These are phyloP conservation scores for Penicillium turbatum DNA, from an alignment of 495 filamentous ascomycete genomes.

Conservation along the genomic window DNA sequence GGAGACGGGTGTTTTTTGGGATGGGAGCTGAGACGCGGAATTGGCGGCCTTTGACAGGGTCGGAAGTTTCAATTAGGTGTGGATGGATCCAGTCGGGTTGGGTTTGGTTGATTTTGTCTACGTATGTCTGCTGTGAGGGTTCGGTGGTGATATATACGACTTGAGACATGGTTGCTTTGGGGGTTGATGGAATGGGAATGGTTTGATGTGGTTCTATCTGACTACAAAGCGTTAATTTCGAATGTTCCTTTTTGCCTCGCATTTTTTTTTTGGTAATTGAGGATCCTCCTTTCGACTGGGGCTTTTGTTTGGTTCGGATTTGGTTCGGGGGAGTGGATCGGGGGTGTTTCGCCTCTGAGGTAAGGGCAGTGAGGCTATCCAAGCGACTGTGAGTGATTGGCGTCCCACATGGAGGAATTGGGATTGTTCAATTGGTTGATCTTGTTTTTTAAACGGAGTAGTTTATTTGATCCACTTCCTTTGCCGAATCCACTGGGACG, in stretches of 20 bases:
- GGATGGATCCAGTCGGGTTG: slow-evolving; percentile 34
- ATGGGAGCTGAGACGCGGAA: slow-evolving; percentile 28
- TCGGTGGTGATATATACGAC: slow-evolving; percentile 24
- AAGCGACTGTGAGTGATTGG: slow-evolving; percentile 22
- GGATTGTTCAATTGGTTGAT: background rate
- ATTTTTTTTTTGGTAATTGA: background rate
- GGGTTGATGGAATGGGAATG: background rate
- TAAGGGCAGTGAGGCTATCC: slow-evolving; percentile 23
- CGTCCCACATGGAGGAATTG: background rate
- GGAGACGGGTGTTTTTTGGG: slow-evolving; percentile 26
- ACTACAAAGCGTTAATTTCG: too few relatives aligned
- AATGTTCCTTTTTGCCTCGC: background rate
- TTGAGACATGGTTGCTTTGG: slow-evolving; percentile 21
- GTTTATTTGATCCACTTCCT: background rate
- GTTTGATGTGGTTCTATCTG: too few relatives aligned
- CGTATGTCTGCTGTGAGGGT: background rate
- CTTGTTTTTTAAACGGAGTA: background rate
- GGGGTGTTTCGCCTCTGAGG: slow-evolving; percentile 12
- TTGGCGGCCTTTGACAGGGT: slow-evolving; percentile 37
- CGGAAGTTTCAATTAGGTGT: slow-evolving; percentile 26
- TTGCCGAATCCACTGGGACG: background rate
- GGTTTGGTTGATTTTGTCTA: slow-evolving; percentile 12
- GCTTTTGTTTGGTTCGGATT: slow-evolving; percentile 10
- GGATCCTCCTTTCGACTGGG: background rate
- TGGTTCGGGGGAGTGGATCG: slow-evolving; percentile 17